Percentiles rank a stretch among this genome's conserved stretches.
Conservation (phyloP, 2,329 filamentous ascomycete genomes). For the Fusarium keratoplasticum region DNA sequence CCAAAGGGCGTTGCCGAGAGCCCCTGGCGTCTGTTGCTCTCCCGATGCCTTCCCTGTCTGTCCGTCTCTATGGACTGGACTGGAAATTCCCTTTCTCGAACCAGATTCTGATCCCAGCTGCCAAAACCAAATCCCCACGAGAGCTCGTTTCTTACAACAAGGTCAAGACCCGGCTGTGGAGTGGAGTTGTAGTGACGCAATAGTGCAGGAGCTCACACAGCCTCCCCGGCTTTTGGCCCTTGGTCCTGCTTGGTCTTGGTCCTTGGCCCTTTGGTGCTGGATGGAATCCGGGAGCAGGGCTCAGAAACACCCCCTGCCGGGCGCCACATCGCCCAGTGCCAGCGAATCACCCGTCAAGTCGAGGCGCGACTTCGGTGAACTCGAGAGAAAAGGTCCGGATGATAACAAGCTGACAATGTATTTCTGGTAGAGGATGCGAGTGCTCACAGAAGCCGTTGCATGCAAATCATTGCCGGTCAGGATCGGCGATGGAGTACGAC, state of each 20-base stretch:
- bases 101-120: constrained; percentile 9
- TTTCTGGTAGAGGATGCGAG: background rate
- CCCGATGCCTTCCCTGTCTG: background rate
- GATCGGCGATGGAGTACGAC: constrained; percentile 28
- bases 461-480: constrained; percentile 17
- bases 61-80: background rate
- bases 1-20: constrained; percentile 23
- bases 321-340: constrained; percentile 23
- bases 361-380: constrained; percentile 16
- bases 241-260: constrained; percentile 11
- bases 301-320: constrained; percentile 22
- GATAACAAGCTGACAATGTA: background rate
- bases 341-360: constrained; percentile 27
- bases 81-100: constrained; percentile 16
- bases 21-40: constrained; percentile 1
- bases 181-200: constrained; percentile 45
- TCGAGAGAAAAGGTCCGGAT: constrained; percentile 13
- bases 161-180: constrained; percentile 29
- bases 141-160: constrained; percentile 30
- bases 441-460: constrained; percentile 18
- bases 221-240: constrained; percentile 30
- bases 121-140: constrained; percentile 4
- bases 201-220: constrained; percentile 41
- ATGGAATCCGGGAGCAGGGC: constrained; percentile 35
- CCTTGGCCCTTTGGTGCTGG: constrained; percentile 9